Evolutionary conservation across 163 green algal genomes (phyloP).

Genomic region (Scenedesmus sp.): DNA sequence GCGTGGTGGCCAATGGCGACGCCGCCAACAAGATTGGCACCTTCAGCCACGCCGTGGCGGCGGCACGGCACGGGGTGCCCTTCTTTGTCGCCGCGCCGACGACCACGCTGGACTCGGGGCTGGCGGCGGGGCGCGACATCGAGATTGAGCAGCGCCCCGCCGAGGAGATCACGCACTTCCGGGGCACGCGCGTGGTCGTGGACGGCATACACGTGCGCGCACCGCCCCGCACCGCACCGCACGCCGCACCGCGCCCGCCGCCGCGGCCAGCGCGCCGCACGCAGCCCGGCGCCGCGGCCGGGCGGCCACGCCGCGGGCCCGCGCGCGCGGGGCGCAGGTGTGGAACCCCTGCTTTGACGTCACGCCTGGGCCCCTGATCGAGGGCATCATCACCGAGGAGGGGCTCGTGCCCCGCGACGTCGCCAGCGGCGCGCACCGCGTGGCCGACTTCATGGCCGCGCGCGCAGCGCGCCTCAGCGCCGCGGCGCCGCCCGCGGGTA

Average conservation of each 20-base stretch:
- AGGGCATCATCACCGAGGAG: conserved; percentile 95
- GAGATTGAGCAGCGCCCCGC: conserved; percentile 87
- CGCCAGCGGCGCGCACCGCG: conserved; percentile 57
- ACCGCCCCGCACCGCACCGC: no score
- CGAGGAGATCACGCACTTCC: conserved; percentile 80
- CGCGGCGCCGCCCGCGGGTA: no score
- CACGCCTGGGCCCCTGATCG: conserved; percentile 83
- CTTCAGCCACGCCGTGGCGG: conserved; percentile 72
- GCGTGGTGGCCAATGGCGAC: conserved; percentile 94
- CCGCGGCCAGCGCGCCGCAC: no score
- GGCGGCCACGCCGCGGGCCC: no score
- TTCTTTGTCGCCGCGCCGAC: conserved; percentile 96
- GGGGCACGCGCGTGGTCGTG: conserved; percentile 70
- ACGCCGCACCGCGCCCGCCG: no score
- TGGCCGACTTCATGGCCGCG: conserved; percentile 53
- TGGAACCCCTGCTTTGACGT: conserved; percentile 98
- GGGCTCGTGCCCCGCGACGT: conserved; percentile 64
- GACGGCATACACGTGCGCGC: conserved; percentile 73
- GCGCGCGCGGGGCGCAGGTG: no score
- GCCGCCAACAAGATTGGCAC: conserved; percentile 91
- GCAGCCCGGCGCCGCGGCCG: no score
- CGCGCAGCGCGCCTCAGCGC: background rate
- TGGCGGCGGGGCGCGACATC: conserved; percentile 80
- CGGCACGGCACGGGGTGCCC: conserved; percentile 77
- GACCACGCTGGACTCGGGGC: conserved; percentile 87